These are phyloP conservation scores for Setaria italica DNA, from an alignment of 202 grass and related monocot genomes.

Conservation along the genomic window DNA sequence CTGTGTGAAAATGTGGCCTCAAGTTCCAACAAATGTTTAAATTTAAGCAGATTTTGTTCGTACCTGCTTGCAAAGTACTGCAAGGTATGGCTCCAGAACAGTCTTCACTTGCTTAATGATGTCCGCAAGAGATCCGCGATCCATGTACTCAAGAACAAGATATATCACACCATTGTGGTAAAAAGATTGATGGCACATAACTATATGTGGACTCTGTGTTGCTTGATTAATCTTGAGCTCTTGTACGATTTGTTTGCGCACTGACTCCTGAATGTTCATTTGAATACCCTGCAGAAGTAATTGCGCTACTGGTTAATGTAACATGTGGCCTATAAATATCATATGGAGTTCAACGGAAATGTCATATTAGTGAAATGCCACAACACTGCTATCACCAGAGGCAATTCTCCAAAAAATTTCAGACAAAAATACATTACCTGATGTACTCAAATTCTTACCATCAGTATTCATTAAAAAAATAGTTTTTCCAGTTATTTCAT, in stretches of 20 bases:
- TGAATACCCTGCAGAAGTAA: constrained; percentile 80
- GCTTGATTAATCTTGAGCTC: constrained; percentile 99
- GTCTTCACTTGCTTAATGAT: constrained; percentile 98
- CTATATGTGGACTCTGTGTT: constrained; percentile 72
- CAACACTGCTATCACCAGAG: constrained; percentile 9
- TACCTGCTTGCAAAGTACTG: constrained; percentile 95
- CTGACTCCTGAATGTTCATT: constrained; percentile 97
- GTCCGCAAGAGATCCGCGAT: constrained; percentile 90
- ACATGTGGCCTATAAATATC: not conserved
- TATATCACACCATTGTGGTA: constrained; percentile 99
- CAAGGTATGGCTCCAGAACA: constrained; percentile 95
- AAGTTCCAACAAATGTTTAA: constrained; percentile 17
- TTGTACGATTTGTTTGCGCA: constrained; percentile 98
- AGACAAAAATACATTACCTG: constrained; percentile 3
- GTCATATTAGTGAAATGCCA: constrained; percentile 16
- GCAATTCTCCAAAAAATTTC: not conserved
- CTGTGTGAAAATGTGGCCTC: constrained; percentile 8
- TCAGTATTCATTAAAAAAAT: not conserved
- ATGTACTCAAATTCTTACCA: constrained; percentile 14
- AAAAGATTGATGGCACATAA: constrained; percentile 91
- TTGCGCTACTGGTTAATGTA: constrained; percentile 1
- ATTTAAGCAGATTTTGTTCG: not conserved
- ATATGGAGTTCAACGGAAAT: constrained; percentile 3
- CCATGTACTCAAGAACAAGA: constrained; percentile 98
- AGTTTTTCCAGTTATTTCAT: constrained; percentile 21